These are phyloP conservation scores for Cyberlindnera euphorbiiphila DNA, from an alignment of 805 yeast species.

Conservation along the genomic window DNA sequence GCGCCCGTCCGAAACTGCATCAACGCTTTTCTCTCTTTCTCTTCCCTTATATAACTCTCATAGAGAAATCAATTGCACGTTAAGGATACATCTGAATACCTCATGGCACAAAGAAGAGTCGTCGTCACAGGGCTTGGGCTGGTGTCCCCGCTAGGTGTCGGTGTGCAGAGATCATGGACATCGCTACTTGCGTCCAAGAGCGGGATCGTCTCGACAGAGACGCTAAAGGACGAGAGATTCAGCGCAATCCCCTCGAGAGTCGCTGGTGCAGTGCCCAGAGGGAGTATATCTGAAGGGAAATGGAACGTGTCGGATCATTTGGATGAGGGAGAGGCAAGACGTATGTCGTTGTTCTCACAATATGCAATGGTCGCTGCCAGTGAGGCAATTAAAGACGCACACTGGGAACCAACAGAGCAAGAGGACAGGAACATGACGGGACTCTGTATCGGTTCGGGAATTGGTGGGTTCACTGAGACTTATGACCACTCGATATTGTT, in stretches of 20 bases:
- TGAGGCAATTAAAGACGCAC: slow-evolving; percentile 74
- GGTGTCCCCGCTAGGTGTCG: slow-evolving; percentile 82
- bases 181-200: slow-evolving; percentile 47
- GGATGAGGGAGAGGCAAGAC: slow-evolving; percentile 38
- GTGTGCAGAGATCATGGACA: slow-evolving; percentile 51
- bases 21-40: too few relatives aligned
- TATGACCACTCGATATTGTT: slow-evolving; percentile 59
- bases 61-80: too few relatives aligned
- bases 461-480: slow-evolving; percentile 78
- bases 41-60: too few relatives aligned
- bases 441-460: slow-evolving; percentile 89
- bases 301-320: slow-evolving; percentile 55
- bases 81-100: too few relatives aligned
- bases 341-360: slow-evolving; percentile 71
- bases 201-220: slow-evolving; percentile 55
- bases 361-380: slow-evolving; percentile 72
- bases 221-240: slow-evolving; percentile 30
- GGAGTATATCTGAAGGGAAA: slow-evolving; percentile 37
- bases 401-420: slow-evolving; percentile 40
- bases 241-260: slow-evolving; percentile 62
- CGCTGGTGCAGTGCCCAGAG: slow-evolving; percentile 69
- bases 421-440: slow-evolving; percentile 45
- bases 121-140: slow-evolving; percentile 92
- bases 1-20: too few relatives aligned
- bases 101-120: slow-evolving; percentile 46